Evolutionary conservation across 129 eudicot species (phyloP).

Genomic region (Arctium lappa): DNA sequence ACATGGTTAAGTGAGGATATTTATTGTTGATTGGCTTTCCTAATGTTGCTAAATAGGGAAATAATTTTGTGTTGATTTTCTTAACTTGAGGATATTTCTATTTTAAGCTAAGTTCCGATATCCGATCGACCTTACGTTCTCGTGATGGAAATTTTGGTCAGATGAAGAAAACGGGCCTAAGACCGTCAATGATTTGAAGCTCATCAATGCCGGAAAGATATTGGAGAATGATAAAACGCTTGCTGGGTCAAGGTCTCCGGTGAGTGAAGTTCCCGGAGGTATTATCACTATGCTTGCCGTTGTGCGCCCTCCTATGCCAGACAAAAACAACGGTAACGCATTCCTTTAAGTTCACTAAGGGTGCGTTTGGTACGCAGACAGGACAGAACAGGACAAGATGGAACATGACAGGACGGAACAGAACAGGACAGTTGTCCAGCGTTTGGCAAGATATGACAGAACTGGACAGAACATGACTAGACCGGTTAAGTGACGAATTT

Average conservation of each 20-base stretch:
- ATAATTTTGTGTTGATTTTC: not conserved
- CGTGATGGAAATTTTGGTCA: constrained; percentile 11
- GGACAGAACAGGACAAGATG: no score
- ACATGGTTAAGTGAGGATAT: not conserved
- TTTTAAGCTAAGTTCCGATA: not conserved
- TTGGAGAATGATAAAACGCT: constrained; percentile 69
- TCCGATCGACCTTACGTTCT: not conserved
- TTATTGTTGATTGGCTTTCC: not conserved
- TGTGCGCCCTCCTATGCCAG: constrained; percentile 58
- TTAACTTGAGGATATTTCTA: constrained; percentile 9
- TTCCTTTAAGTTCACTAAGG: not conserved
- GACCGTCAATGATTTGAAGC: constrained; percentile 62
- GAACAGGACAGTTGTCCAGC: no score
- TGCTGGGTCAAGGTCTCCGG: constrained; percentile 58
- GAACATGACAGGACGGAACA: no score
- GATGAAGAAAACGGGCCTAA: constrained; percentile 69
- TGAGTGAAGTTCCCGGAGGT: constrained; percentile 70
- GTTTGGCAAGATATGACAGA: no score
- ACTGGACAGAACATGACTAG: no score
- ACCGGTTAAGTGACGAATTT: no score
- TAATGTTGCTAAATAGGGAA: not conserved
- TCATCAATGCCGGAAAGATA: constrained; percentile 73
- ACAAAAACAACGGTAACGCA: constrained; percentile 49
- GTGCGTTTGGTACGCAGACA: no score
- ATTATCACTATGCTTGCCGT: constrained; percentile 72